Percentiles rank a stretch among this genome's conserved stretches.
These are phyloP conservation scores for Kodamaea alishanica DNA, from an alignment of 1,139 yeast species.

Conservation along the genomic window DNA sequence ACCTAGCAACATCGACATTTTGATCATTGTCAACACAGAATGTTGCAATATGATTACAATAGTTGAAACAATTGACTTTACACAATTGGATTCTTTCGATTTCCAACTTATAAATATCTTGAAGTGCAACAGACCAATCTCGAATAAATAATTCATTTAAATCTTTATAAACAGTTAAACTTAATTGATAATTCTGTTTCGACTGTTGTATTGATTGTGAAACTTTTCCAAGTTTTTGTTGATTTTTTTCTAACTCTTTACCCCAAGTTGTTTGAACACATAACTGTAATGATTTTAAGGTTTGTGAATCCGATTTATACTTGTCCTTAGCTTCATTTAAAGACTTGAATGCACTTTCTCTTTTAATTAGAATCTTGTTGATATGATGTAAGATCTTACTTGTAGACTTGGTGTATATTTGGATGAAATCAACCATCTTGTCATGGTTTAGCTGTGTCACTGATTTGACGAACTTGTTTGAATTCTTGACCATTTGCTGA, in stretches of 20 bases:
- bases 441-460: constrained; percentile 34
- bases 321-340: constrained; percentile 46
- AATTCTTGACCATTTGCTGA: constrained; percentile 31
- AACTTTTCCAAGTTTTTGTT: constrained; percentile 57
- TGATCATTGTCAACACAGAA: constrained; percentile 79
- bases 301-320: constrained; percentile 58
- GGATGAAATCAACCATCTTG: constrained; percentile 29
- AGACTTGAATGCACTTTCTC: constrained; percentile 27
- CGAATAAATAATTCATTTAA: constrained; percentile 68
- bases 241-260: constrained; percentile 66
- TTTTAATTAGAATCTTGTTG: constrained; percentile 29
- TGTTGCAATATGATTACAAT: constrained; percentile 71
- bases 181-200: constrained; percentile 56
- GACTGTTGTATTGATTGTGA: constrained; percentile 45
- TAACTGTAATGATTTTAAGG: constrained; percentile 55
- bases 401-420: constrained; percentile 30
- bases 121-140: constrained; percentile 75
- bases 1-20: constrained; percentile 66
- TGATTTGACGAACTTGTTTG: constrained; percentile 30
- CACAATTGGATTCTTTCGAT: constrained; percentile 71
- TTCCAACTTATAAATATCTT: constrained; percentile 72
- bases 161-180: constrained; percentile 58
- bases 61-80: constrained; percentile 79
- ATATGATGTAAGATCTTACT: constrained; percentile 36
- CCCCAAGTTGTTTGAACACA: constrained; percentile 76